phyloP scores from a whole-genome alignment of 768 basidiomycete species.

The Leccinum variicolor region DNA sequence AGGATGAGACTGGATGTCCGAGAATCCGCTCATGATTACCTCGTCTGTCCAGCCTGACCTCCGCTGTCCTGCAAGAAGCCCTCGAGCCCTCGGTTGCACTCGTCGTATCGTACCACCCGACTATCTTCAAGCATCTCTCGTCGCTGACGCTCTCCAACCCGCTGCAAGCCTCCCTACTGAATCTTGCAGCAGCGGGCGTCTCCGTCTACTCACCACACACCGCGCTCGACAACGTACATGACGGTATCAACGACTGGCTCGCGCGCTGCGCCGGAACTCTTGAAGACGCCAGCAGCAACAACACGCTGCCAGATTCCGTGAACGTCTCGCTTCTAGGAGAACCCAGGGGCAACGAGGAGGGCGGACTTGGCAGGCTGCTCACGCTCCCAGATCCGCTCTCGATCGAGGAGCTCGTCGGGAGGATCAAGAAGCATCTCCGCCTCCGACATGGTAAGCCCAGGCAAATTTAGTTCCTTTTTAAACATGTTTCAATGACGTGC shows the following conservation, averaged over 20 bases:
- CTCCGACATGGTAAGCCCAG: conserved; percentile 52
- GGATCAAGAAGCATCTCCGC: conserved; percentile 67
- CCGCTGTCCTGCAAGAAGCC: conserved; percentile 68
- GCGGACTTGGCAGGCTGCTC: conserved; percentile 70
- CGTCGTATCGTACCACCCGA: conserved; percentile 83
- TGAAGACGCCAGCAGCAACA: conserved; percentile 17
- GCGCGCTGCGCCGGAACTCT: conserved; percentile 48
- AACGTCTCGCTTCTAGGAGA: conserved; percentile 35
- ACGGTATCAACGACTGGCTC: conserved; percentile 91
- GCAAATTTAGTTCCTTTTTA: conserved; percentile 10
- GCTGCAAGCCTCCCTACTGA: conserved; percentile 75
- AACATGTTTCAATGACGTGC: conserved; percentile 11
- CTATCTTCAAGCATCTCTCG: conserved; percentile 73
- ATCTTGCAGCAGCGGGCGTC: conserved; percentile 78
- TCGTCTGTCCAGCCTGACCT: conserved; percentile 54
- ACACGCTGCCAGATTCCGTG: conserved; percentile 23
- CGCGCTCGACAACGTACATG: conserved; percentile 77
- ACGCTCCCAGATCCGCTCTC: conserved; percentile 53
- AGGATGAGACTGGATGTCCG: conserved; percentile 14
- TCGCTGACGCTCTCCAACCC: conserved; percentile 76
- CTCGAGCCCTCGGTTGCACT: conserved; percentile 56
- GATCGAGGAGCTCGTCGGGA: conserved; percentile 57
- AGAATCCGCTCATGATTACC: conserved; percentile 20
- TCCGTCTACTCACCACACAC: conserved; percentile 89
- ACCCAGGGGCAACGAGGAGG: conserved; percentile 41